These are phyloP conservation scores for Podospora tetraspora DNA, from an alignment of 495 filamentous ascomycete species.

Conservation along the genomic window DNA sequence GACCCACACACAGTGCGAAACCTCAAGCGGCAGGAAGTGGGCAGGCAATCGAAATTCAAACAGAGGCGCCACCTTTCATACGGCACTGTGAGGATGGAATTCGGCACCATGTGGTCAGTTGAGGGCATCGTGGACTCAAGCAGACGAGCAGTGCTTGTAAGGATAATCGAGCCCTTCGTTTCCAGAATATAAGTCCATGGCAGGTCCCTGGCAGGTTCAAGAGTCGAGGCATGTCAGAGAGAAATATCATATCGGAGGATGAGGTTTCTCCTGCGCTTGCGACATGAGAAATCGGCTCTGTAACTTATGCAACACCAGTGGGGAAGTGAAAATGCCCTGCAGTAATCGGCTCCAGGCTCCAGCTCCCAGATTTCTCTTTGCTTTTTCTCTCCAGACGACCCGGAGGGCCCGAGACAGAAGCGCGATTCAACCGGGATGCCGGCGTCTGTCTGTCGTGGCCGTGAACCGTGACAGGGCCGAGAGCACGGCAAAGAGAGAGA, in stretches of 20 bases:
- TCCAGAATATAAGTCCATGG: background rate
- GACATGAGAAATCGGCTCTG: background rate
- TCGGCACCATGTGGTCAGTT: too few species aligned
- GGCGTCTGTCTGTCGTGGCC: slow-evolving; percentile 6
- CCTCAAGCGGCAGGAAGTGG: slow-evolving; percentile 7
- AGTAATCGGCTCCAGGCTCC: background rate
- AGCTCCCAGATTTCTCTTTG: slow-evolving; percentile 1
- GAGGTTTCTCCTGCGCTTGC: background rate
- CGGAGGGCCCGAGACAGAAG: background rate
- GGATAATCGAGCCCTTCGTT: background rate
- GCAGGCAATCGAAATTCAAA: slow-evolving; percentile 12
- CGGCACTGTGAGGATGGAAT: slow-evolving; percentile 12
- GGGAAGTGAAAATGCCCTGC: slow-evolving; percentile 2
- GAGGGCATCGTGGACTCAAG: background rate
- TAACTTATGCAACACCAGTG: background rate
- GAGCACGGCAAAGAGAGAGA: background rate
- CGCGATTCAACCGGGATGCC: slow-evolving; percentile 3
- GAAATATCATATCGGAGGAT: background rate
- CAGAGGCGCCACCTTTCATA: background rate
- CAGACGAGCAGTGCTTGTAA: background rate
- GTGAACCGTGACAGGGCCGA: background rate
- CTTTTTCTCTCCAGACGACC: slow-evolving; percentile 1
- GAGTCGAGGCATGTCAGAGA: background rate
- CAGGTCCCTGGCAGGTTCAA: background rate
- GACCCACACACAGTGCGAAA: slow-evolving; percentile 14